phyloP scores from a whole-genome alignment of 352 stramenopile genomes.

The Phytophthora agathidicida region DNA sequence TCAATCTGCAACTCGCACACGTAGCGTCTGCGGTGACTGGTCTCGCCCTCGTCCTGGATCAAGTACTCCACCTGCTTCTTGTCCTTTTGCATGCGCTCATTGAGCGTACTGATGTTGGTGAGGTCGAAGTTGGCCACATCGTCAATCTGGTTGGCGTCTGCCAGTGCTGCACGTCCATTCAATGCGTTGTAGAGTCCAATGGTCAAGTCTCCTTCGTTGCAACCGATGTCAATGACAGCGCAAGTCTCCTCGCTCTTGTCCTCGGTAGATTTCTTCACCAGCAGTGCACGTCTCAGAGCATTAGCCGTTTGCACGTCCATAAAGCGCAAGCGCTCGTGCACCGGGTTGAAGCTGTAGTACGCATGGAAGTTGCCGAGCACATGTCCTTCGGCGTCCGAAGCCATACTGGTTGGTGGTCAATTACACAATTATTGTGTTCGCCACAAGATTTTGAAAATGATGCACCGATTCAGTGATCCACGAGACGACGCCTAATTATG shows the following conservation, averaged over 20 bases:
- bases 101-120: constrained; percentile 64
- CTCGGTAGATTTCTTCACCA: constrained; percentile 22
- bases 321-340: constrained; percentile 75
- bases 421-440: too few species aligned
- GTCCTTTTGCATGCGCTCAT: constrained; percentile 70
- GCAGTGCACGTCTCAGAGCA: constrained; percentile 51
- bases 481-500: too few species aligned
- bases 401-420: constrained; percentile 26
- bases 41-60: constrained; percentile 61
- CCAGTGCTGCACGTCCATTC: constrained; percentile 25
- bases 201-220: constrained; percentile 86
- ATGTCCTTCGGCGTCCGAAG: constrained; percentile 60
- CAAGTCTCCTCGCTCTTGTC: constrained; percentile 22
- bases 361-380: constrained; percentile 86
- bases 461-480: too few species aligned
- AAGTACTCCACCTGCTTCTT: constrained; percentile 67
- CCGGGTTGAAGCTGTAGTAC: constrained; percentile 88
- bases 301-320: constrained; percentile 51
- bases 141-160: constrained; percentile 15
- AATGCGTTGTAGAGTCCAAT: constrained; percentile 75
- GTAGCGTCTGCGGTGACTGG: constrained; percentile 64
- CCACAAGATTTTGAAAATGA: too few species aligned
- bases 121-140: constrained; percentile 61
- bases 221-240: constrained; percentile 78
- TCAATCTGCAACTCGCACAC: constrained; percentile 67